Evolutionary conservation across 371 early-diverging fungal genomes (phyloP).

Genomic region (Mucor mucedo): DNA sequence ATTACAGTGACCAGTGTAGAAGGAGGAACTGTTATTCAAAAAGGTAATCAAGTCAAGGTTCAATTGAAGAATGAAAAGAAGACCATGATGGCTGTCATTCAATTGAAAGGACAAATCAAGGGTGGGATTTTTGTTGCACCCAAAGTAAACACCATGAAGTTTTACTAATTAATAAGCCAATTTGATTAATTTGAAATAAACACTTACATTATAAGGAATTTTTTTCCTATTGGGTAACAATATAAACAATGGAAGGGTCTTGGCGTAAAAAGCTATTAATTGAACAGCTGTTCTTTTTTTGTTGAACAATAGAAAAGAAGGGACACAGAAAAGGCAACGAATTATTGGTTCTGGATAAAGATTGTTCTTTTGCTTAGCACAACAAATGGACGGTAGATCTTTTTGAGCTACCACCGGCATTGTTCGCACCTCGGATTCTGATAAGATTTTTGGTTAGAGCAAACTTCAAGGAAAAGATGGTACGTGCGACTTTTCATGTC

Average conservation of each 20-base stretch:
- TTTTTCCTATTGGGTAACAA: not conserved
- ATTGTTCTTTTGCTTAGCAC: too few species aligned
- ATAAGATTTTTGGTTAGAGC: not conserved
- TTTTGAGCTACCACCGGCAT: not conserved
- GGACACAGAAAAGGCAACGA: too few species aligned
- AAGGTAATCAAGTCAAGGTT: constrained; percentile 28
- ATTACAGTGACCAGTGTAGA: constrained; percentile 26
- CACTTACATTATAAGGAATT: not conserved
- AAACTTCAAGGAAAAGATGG: not conserved
- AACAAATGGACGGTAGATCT: too few species aligned
- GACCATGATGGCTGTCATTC: constrained; percentile 33
- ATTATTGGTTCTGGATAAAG: too few species aligned
- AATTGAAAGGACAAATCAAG: constrained; percentile 27
- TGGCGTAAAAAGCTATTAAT: too few species aligned
- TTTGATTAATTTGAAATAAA: not conserved
- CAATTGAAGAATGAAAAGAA: constrained; percentile 28
- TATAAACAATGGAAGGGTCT: not conserved
- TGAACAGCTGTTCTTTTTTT: too few species aligned
- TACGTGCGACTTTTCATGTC: not conserved
- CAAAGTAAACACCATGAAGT: constrained; percentile 7
- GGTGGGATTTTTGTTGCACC: constrained; percentile 37
- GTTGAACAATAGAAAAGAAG: too few species aligned
- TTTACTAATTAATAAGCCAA: not conserved
- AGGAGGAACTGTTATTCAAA: constrained; percentile 35
- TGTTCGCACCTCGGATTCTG: not conserved